Evolutionary conservation across 768 basidiomycete species (phyloP), one percentile per base, ranked within the genome.

Genomic region (Collybia sordida): DNA sequence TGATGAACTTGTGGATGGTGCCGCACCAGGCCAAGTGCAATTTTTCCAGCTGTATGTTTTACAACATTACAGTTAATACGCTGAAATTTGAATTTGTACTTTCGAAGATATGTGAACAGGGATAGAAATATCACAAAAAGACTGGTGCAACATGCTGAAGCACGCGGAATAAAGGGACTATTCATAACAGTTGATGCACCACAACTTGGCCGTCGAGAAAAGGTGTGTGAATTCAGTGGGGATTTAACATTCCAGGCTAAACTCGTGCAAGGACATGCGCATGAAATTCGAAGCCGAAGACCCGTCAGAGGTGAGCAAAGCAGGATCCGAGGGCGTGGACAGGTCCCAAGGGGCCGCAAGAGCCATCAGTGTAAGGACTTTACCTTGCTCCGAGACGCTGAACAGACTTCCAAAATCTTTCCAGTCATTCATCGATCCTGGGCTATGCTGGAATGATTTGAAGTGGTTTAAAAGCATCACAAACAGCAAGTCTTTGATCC

Each of bases 131-230:
- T 93, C 52, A 97, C 95, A 4, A 85, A 87, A 66, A 82, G 85
- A 50, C 83, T 93, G 45, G 90, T 98, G 0, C 83, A 90, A 58
- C 91, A 96, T 55, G 97, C 97, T 1, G 93, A 95, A 68, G 72
- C 78, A 54, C 82, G 93, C 22, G 96, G 96, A 2, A 81, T 99
- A 62, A 95, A 93, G 65, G 96, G 80, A 3, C 73, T 98, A 11
- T 98, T 98, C 68, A 97, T 98, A 64, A 98, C 96, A 0, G 96
- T 98, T 22, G 96, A 98, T 70, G 96, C 96, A 0, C 96, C 96
- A 5, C 94, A 97, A 58, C 84, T 98, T 8, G 96, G 96, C 38
- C 82, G 94, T 11, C 80, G 95, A 51, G 94, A 96, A 66, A 94
- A 95, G 71, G 83, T 72, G 47, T 23, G 40, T 37, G 24, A 19